A percentile compares a stretch with the other conserved stretches of the same genome.
Evolutionary conservation across 768 basidiomycete genomes (phyloP).

Genomic region (Psilocybe sp.): DNA sequence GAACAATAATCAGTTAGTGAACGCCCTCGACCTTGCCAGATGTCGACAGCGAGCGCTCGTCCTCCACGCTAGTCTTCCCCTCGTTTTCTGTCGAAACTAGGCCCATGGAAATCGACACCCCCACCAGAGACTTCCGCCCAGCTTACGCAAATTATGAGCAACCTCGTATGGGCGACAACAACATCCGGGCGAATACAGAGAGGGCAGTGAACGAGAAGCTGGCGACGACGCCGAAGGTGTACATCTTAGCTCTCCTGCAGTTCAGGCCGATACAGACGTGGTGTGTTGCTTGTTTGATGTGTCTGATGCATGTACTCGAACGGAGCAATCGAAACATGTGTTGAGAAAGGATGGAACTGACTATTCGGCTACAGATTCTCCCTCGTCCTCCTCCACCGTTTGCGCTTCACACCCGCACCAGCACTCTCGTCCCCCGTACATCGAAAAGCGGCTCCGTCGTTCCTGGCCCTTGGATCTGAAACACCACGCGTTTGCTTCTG

Average conservation of each 20-base stretch:
- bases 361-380: slow-evolving; percentile 60
- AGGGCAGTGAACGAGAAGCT: slow-evolving; percentile 80
- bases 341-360: too few relatives aligned
- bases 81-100: too few relatives aligned
- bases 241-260: slow-evolving; percentile 78
- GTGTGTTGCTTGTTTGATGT: too few relatives aligned
- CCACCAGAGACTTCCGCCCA: too few relatives aligned
- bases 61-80: too few relatives aligned
- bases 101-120: slow-evolving; percentile 70
- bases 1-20: too few relatives aligned
- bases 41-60: too few relatives aligned
- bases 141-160: slow-evolving; percentile 81
- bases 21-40: too few relatives aligned
- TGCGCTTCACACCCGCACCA: slow-evolving; percentile 66
- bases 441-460: slow-evolving; percentile 10
- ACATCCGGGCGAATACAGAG: slow-evolving; percentile 79
- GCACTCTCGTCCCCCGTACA: slow-evolving; percentile 11
- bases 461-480: slow-evolving; percentile 13
- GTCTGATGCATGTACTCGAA: too few relatives aligned
- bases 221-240: slow-evolving; percentile 74
- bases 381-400: slow-evolving; percentile 72
- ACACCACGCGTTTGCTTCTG: too few relatives aligned
- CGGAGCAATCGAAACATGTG: too few relatives aligned
- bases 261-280: slow-evolving; percentile 75
- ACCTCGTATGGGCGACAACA: slow-evolving; percentile 81